phyloP scores from a whole-genome alignment of 371 early-diverging fungal species.

The Actinomortierella ambigua region DNA sequence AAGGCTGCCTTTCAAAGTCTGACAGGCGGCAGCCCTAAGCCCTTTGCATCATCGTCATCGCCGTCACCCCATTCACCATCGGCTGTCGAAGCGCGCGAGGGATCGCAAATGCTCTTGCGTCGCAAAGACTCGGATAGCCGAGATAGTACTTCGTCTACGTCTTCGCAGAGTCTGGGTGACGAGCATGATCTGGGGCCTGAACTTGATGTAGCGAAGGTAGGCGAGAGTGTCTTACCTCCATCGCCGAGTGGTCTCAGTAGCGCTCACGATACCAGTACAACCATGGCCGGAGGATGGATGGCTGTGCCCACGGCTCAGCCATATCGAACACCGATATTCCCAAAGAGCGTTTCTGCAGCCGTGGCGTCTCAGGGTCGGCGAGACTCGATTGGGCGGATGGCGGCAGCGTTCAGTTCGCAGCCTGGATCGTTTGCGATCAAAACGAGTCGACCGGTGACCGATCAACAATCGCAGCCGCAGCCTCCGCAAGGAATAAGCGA shows the following conservation, averaged over 20 bases:
- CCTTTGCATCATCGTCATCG: constrained; percentile 5
- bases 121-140: neutral
- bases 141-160: too few relatives aligned
- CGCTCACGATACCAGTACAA: neutral
- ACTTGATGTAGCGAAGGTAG: neutral
- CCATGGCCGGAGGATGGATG: neutral
- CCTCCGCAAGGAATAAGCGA: neutral
- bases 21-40: constrained; percentile 3
- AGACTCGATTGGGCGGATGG: constrained; percentile 34
- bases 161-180: neutral
- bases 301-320: neutral
- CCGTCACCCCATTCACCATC: neutral
- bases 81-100: neutral
- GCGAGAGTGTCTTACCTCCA: too few relatives aligned
- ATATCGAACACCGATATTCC: neutral
- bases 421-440: constrained; percentile 32
- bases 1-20: constrained; percentile 16
- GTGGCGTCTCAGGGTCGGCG: constrained; percentile 6
- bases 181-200: constrained; percentile 13
- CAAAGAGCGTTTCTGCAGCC: neutral
- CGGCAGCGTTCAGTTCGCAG: constrained; percentile 35
- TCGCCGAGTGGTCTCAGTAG: neutral
- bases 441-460: constrained; percentile 3
- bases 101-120: neutral
- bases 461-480: neutral